These are phyloP conservation scores for Lasiodiplodia sp. DNA, from an alignment of 2,329 filamentous ascomycete species.

Conservation along the genomic window DNA sequence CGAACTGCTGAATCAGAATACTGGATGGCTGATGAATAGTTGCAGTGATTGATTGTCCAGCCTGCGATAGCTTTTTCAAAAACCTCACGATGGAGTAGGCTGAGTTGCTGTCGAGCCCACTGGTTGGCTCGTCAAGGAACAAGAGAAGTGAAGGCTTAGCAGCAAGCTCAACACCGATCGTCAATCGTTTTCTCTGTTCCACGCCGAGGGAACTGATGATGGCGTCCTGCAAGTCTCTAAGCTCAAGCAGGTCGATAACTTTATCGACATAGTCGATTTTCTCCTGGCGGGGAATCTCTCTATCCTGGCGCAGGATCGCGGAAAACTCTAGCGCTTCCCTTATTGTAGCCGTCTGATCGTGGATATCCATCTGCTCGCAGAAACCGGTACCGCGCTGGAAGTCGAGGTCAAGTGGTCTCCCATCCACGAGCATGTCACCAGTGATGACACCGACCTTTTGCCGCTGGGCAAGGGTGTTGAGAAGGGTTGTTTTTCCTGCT, in stretches of 20 bases:
- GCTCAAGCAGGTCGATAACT: constrained; percentile 78
- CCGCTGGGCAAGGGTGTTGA: constrained; percentile 78
- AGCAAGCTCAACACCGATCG: constrained; percentile 81
- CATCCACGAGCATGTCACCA: constrained; percentile 71
- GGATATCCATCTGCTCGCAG: constrained; percentile 86
- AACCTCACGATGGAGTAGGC: constrained; percentile 80
- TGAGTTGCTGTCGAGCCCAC: constrained; percentile 79
- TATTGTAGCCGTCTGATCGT: constrained; percentile 82
- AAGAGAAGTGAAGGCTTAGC: constrained; percentile 80
- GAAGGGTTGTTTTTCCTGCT: constrained; percentile 81
- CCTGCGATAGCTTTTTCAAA: constrained; percentile 69
- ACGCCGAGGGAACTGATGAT: constrained; percentile 84
- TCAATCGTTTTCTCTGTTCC: constrained; percentile 82
- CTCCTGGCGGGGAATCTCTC: constrained; percentile 33
- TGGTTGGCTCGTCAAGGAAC: constrained; percentile 86
- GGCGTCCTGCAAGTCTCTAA: constrained; percentile 71
- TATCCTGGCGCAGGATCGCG: constrained; percentile 68
- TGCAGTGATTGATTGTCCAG: constrained; percentile 74
- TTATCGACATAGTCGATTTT: constrained; percentile 58
- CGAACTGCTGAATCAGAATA: constrained; percentile 79
- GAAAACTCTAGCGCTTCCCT: constrained; percentile 81
- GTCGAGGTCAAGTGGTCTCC: constrained; percentile 56
- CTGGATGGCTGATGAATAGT: constrained; percentile 88
- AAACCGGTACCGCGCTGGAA: constrained; percentile 75
- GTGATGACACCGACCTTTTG: constrained; percentile 61